Base-by-base conservation (phyloP, 2,329 filamentous ascomycete genomes). In the Chaetothyriales sp. region DNA sequence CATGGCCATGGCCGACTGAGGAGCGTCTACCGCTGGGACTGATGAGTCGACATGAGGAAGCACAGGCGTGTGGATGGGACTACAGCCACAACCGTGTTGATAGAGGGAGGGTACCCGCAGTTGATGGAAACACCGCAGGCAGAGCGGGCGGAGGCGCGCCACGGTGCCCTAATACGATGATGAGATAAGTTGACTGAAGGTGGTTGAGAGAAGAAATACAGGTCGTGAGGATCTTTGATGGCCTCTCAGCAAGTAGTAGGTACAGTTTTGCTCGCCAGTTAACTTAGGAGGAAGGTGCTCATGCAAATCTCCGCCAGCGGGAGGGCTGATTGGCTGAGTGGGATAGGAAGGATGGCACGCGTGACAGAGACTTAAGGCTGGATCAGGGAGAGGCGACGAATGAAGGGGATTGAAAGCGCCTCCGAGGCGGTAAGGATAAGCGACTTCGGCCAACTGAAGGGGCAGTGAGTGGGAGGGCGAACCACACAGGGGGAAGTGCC, bases 1-100 rank as follows among this genome's bases (percentile, higher is more conserved):
- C 70, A 73, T 73, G 52, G 55, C 52, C 70, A 73, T 73, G 52
- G 55, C 52, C 53, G 53, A 47, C 43, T 48, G 18, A 18, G 49
- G 47, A 6, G 43, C 49, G 48, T 56, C 55, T 57, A 54, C 44
- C 46, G 48, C 25, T 18, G 22, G 22, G 22, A 25, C 22, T 25
- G 53, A 46, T 49, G 51, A 48, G 43, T 54, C 55, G 45, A 55
- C 55, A 57, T 57, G 51, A 47, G 53, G 47, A 22, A 48, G 47
- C 42, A 36, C 32, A n/a, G 26, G 15, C 15, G 49, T 8, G 32
- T 48, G 26, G 43, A 39, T 15, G 32, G 32, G 32, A 39, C 32
- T 10, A 49, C 54, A 55, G 42, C 47, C 43, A 49, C 43, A 49
- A 36, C 50, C 28, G 44, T 48, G 25, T 46, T 54, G 51, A 54